phyloP scores from a whole-genome alignment of 2,329 filamentous ascomycete species.

The Colletotrichum sp. region DNA sequence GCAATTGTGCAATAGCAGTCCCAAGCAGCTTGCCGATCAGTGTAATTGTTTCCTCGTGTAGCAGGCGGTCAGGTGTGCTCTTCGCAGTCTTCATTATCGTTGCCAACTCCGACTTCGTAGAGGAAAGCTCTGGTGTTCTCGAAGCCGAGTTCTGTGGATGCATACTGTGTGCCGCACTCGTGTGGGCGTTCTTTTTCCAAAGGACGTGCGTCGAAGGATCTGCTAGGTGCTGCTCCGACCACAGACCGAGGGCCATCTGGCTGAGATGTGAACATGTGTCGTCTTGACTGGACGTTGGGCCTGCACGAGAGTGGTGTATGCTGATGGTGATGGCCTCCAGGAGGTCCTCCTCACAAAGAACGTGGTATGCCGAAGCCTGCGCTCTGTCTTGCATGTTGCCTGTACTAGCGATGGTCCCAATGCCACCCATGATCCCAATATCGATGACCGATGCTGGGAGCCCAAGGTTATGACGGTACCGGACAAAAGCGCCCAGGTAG shows the following conservation, averaged over 20 bases:
- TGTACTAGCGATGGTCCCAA: conserved; percentile 27
- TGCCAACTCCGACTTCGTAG: not conserved
- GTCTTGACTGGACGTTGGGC: not conserved
- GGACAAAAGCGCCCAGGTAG: conserved; percentile 33
- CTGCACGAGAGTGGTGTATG: not conserved
- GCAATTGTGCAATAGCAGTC: not conserved
- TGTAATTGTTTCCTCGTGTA: not conserved
- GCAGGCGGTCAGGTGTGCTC: not conserved
- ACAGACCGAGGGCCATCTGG: not conserved
- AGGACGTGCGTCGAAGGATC: not conserved
- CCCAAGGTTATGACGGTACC: conserved; percentile 23
- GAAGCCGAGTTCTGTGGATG: not conserved
- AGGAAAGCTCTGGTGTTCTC: not conserved
- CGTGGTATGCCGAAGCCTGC: not conserved
- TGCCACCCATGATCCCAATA: conserved; percentile 13
- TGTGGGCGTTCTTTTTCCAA: not conserved
- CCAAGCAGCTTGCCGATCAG: not conserved
- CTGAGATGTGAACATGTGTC: not conserved
- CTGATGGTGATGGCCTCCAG: not conserved
- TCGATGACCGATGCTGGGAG: conserved; percentile 15
- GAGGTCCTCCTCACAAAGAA: not conserved
- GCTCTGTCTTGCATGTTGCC: conserved; percentile 11
- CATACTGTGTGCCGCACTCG: not conserved
- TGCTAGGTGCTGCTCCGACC: not conserved
- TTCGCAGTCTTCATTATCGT: not conserved